A percentile compares a stretch with the other conserved stretches of the same genome.
phyloP scores from a whole-genome alignment of 192 early-diverging fungal species.

The Backusella mclennaniae region DNA sequence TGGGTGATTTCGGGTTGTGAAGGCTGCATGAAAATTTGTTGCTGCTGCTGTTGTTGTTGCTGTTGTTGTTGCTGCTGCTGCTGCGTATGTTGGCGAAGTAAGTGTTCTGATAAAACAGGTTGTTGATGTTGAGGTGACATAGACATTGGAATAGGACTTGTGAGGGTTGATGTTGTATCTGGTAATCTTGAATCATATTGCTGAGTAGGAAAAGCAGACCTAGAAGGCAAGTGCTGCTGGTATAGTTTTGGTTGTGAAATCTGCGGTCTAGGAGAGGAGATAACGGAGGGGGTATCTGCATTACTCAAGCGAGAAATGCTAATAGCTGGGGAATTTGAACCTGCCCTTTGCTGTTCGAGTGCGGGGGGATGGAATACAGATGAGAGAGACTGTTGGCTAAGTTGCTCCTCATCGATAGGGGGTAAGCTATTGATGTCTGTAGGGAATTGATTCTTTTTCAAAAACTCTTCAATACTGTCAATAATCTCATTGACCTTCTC shows the following conservation, averaged over 20 bases:
- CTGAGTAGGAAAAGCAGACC: neutral
- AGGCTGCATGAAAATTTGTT: neutral
- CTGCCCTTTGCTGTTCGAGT: constrained; percentile 23
- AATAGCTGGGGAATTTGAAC: neutral
- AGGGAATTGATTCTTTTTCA: constrained; percentile 33
- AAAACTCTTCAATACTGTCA: constrained; percentile 38
- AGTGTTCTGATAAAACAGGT: neutral
- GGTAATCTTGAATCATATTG: neutral
- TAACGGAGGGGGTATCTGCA: neutral
- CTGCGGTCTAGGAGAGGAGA: constrained; percentile 2
- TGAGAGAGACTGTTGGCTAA: constrained; percentile 36
- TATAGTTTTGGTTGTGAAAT: neutral
- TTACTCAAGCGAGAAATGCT: neutral
- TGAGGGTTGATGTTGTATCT: neutral
- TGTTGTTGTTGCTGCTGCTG: constrained; percentile 2
- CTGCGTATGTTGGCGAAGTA: neutral
- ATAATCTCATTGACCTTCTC: constrained; percentile 41
- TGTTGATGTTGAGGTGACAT: neutral
- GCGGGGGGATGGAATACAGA: constrained; percentile 36
- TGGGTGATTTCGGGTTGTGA: neutral
- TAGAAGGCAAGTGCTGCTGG: neutral
- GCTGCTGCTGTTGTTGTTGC: constrained; percentile 15
- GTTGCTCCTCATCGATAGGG: constrained; percentile 26
- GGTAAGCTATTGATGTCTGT: constrained; percentile 29
- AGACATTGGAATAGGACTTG: neutral